Evolutionary conservation across 2,329 filamentous ascomycete genomes (phyloP).

Genomic region (Ascochyta clinopodiicola): DNA sequence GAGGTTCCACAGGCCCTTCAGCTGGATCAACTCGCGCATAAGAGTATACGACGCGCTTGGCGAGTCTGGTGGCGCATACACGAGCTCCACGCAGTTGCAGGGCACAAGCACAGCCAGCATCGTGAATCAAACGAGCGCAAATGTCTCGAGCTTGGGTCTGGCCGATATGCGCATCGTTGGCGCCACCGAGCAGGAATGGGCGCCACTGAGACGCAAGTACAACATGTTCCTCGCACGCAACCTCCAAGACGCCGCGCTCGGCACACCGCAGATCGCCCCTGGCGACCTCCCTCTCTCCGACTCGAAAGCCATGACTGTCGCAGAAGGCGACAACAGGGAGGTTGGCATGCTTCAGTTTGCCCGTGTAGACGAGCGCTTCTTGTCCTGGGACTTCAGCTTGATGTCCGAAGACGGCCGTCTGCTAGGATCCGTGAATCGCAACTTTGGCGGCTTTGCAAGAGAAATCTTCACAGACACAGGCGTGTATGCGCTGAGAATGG

Average conservation of each 20-base stretch:
- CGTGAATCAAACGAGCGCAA: constrained; percentile 54
- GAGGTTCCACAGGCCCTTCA: constrained; percentile 67
- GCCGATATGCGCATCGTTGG: constrained; percentile 68
- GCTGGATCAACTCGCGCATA: constrained; percentile 67
- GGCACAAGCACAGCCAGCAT: constrained; percentile 53
- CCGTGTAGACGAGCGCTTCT: constrained; percentile 66
- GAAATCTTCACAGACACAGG: constrained; percentile 72
- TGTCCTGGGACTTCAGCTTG: constrained; percentile 71
- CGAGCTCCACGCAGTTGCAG: constrained; percentile 54
- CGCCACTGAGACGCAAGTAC: constrained; percentile 67
- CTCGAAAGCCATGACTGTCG: constrained; percentile 55
- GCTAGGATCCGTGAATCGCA: constrained; percentile 68
- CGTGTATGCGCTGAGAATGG: constrained; percentile 70
- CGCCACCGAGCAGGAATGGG: constrained; percentile 69
- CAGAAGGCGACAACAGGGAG: constrained; percentile 42
- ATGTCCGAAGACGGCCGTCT: constrained; percentile 57
- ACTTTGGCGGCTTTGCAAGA: constrained; percentile 67
- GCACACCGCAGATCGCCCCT: constrained; percentile 51
- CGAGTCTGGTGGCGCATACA: constrained; percentile 33
- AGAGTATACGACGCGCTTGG: constrained; percentile 46
- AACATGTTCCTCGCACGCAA: constrained; percentile 67
- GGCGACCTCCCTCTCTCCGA: constrained; percentile 57
- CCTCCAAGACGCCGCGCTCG: constrained; percentile 47
- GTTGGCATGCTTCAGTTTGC: constrained; percentile 66
- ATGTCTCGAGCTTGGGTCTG: constrained; percentile 61